Evolutionary conservation across 176 grass and related monocot genomes (phyloP), one percentile per base, ranked within the genome.

Genomic region (Phragmites australis): DNA sequence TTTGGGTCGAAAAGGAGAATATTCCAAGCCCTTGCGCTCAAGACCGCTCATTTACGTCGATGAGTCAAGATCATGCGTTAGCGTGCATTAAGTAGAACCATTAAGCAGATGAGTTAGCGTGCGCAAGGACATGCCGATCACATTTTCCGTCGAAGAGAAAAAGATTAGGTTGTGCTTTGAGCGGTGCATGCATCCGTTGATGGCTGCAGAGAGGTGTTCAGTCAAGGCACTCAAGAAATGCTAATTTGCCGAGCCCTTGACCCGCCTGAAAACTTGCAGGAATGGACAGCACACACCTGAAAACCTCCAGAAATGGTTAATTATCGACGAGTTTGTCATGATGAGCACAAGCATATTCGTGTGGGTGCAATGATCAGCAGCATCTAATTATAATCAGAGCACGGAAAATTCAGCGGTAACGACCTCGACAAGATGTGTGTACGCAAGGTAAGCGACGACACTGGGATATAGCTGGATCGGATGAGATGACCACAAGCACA

Each of bases 251-350:
- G 7, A 48, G 27, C 1, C 6, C 48, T 80, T 65, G 57, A 60
- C 67, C 31, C 0, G 10, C 6, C 39, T 19, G 26, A 27, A 64
- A 55, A 23, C 80, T 72, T 87, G 2, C 56, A 25, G 73, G 77
- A 82, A 78, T 70, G 26, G 74, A 56, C 56, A 77, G 11, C 34
- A 9, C 18, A 15, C n/a, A n/a, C 6, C 39, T 19, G 26, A 27
- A 64, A 55, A 23, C 80, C 65, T 87, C 2, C 56, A 25, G 73
- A 82, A 82, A 78, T 70, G 26, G 74, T 48, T 47, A 77, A 4
- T 19, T 39, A 39, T 21, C 32, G 18, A 19, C 8, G 19, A 11
- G 62, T 9, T 29, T 16, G 57, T 30, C 16, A 31, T 64, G 60
- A 64, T 19, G 14, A 18, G 29, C 44, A 45, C 44, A 45, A 45